Conservation (phyloP, 1,284 basidiomycete genomes). For the Cutaneotrichosporon sp. region DNA sequence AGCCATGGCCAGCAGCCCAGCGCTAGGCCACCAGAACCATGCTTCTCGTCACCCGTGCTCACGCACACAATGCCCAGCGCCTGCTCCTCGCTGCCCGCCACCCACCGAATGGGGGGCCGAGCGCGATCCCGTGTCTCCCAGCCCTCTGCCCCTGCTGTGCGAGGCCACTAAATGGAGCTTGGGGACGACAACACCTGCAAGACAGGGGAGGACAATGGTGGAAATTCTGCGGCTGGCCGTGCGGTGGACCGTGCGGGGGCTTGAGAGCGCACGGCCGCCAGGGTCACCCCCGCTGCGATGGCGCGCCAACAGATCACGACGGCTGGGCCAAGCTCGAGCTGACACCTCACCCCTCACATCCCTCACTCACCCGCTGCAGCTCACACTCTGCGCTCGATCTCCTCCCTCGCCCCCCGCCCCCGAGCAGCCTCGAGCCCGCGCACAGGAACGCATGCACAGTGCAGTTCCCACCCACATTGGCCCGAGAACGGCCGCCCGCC, state of each 20-base stretch:
- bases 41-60: constrained; percentile 5
- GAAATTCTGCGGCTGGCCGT: not conserved
- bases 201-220: not conserved
- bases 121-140: constrained; percentile 3
- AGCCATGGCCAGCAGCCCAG: not conserved
- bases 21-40: not conserved
- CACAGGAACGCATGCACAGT: not conserved
- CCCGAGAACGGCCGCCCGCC: no score
- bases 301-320: not conserved
- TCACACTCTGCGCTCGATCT: not conserved
- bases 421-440: not conserved
- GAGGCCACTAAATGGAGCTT: no score
- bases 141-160: no score
- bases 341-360: not conserved
- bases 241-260: constrained; percentile 3
- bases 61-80: not conserved
- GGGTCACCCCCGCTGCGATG: not conserved
- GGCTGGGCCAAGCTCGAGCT: not conserved
- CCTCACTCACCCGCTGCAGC: not conserved
- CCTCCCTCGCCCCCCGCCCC: not conserved
- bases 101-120: not conserved
- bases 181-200: not conserved
- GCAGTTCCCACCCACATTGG: not conserved
- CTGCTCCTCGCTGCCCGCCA: constrained; percentile 1
- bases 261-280: constrained; percentile 9